A percentile compares a stretch with the other conserved stretches of the same genome.
phyloP scores from a whole-genome alignment of 208 protist species.

The Crithidia mellificae region DNA sequence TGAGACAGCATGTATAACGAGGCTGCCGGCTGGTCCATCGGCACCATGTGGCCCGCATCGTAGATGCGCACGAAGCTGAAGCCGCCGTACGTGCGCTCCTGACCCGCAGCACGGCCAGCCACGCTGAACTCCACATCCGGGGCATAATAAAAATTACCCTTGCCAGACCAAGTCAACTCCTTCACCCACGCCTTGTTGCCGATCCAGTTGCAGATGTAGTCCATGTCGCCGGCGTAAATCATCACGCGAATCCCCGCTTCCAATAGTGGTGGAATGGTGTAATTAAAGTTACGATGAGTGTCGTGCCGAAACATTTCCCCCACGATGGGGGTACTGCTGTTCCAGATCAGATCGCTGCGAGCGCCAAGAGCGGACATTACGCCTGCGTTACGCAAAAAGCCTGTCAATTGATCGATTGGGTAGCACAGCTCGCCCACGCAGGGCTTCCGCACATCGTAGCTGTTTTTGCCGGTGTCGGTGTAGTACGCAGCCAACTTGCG shows the following conservation, averaged over 20 bases:
- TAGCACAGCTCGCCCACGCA: conserved; percentile 81
- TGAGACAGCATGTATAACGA: conserved; percentile 44
- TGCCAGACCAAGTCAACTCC: too few relatives aligned
- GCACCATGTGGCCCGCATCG: too few relatives aligned
- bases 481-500: conserved; percentile 12
- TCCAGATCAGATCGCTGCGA: conserved; percentile 53
- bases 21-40: conserved; percentile 41
- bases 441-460: conserved; percentile 76
- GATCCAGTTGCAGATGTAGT: too few relatives aligned
- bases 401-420: conserved; percentile 50
- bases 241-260: conserved; percentile 84
- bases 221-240: conserved; percentile 34
- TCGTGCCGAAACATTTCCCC: conserved; percentile 54
- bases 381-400: conserved; percentile 20
- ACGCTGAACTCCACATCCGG: too few relatives aligned
- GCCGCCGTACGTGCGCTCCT: too few relatives aligned
- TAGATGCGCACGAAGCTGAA: too few relatives aligned
- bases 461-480: conserved; percentile 45
- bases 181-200: too few relatives aligned
- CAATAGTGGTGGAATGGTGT: conserved; percentile 53
- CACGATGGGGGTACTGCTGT: conserved; percentile 30
- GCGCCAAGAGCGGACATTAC: too few relatives aligned
- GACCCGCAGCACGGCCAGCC: too few relatives aligned
- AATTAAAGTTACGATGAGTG: conserved; percentile 65
- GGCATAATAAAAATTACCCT: too few relatives aligned